A percentile compares a stretch with the other conserved stretches of the same genome.
phyloP scores from a whole-genome alignment of 2,329 filamentous ascomycete genomes.

The Tolypocladium endophyticum region DNA sequence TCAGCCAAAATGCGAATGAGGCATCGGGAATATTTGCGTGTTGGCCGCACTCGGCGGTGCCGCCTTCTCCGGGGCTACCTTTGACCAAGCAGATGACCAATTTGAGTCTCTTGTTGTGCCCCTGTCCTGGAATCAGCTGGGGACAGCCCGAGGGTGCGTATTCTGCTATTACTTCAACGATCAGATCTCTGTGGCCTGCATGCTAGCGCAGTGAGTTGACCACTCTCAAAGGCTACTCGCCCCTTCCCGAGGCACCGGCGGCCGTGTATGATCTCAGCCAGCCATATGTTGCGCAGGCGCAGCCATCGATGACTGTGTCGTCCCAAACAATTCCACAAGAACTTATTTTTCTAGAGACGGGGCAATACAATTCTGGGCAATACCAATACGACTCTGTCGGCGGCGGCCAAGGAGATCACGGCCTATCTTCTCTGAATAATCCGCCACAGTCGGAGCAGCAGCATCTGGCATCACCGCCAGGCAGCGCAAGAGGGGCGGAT shows the following conservation, averaged over 20 bases:
- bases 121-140: constrained; percentile 18
- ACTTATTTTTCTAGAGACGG: not conserved
- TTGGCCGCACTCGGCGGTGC: constrained; percentile 12
- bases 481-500: not conserved
- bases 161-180: not conserved
- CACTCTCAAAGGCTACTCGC: constrained; percentile 20
- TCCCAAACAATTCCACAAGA: not conserved
- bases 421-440: not conserved
- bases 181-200: not conserved
- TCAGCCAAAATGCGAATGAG: constrained; percentile 9
- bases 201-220: not conserved
- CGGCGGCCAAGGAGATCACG: not conserved
- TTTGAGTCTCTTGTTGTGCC: constrained; percentile 17
- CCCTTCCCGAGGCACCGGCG: constrained; percentile 13
- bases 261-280: constrained; percentile 17
- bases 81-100: constrained; percentile 17
- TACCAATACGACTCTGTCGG: not conserved
- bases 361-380: not conserved
- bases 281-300: constrained; percentile 20
- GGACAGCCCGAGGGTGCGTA: constrained; percentile 21
- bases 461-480: not conserved
- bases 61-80: constrained; percentile 12
- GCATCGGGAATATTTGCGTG: constrained; percentile 8
- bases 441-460: constrained; percentile 1
- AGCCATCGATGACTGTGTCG: constrained; percentile 6